Conservation (phyloP, 129 eudicot species). For the Sambucus nigra region DNA sequence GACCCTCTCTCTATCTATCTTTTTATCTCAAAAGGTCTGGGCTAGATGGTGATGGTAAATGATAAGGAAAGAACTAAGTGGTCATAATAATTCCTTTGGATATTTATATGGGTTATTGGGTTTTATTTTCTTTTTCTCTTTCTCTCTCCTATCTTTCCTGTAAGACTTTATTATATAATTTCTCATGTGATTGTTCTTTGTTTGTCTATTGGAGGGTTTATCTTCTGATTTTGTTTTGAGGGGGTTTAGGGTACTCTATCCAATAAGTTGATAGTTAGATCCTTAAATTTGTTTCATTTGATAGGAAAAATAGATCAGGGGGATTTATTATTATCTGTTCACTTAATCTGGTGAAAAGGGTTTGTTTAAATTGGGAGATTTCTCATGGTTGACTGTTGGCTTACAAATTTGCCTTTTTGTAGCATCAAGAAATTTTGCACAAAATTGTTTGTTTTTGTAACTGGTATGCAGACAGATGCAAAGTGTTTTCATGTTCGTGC, state of each 20-base stretch:
- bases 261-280: neutral
- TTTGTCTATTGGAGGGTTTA: too few relatives aligned
- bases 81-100: neutral
- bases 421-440: neutral
- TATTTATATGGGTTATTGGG: neutral
- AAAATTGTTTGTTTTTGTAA: neutral
- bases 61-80: slow-evolving; percentile 11
- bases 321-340: too few relatives aligned
- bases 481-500: neutral
- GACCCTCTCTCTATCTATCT: slow-evolving; percentile 6
- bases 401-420: neutral
- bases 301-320: neutral
- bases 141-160: neutral
- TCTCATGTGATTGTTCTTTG: neutral
- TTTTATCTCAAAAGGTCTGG: slow-evolving; percentile 12
- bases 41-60: neutral
- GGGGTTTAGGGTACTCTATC: neutral
- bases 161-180: neutral
- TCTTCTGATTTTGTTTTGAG: neutral
- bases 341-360: neutral
- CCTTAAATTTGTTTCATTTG: neutral
- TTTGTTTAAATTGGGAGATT: neutral
- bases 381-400: too few relatives aligned
- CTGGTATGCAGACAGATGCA: too few relatives aligned
- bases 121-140: neutral